Conservation (phyloP, 768 basidiomycete species). For the Tricholoma bakamatsutake region DNA sequence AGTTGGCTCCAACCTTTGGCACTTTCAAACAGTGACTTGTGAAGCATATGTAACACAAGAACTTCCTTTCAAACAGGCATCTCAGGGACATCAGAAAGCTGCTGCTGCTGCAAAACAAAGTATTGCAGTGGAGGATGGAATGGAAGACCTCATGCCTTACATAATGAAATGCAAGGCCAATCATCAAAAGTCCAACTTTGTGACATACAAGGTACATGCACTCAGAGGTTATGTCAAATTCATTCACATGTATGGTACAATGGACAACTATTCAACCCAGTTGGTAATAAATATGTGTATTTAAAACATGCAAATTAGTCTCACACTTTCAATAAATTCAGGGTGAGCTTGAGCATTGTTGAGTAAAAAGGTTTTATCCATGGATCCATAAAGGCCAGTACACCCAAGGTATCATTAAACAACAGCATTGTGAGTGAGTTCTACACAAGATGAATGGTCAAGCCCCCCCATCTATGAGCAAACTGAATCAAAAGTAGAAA, state of each 20-base stretch:
- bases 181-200: conserved; percentile 21
- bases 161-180: no score
- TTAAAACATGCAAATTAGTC: background rate
- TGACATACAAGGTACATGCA: conserved; percentile 31
- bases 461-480: background rate
- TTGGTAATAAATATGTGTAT: conserved; percentile 15
- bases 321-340: conserved; percentile 5
- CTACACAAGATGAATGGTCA: background rate
- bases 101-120: no score
- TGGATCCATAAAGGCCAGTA: conserved; percentile 19
- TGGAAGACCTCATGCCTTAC: no score
- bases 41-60: conserved; percentile 2
- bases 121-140: background rate
- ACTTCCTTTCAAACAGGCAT: no score
- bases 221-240: conserved; percentile 23
- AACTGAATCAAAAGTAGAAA: background rate
- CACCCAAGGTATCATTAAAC: conserved; percentile 18
- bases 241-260: no score
- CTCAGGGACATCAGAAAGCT: no score
- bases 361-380: conserved; percentile 27
- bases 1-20: background rate
- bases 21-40: conserved; percentile 1
- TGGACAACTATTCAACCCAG: conserved; percentile 27
- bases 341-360: conserved; percentile 32
- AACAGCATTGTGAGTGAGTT: conserved; percentile 4